phyloP scores from a whole-genome alignment of 257 asterid genomes.

The Pogostemon cablin region DNA sequence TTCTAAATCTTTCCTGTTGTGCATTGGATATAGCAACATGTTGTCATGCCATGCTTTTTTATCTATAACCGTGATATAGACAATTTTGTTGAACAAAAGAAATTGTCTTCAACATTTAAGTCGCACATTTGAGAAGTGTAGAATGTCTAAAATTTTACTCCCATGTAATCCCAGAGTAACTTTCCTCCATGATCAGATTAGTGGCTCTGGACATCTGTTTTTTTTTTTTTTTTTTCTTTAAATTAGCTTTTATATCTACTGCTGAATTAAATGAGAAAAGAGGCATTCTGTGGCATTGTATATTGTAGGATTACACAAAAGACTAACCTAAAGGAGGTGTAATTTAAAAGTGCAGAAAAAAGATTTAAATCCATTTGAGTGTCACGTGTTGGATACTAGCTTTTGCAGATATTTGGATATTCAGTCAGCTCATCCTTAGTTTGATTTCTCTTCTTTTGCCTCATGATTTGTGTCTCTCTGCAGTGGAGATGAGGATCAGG shows the following conservation, averaged over 20 bases:
- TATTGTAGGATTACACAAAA: neutral
- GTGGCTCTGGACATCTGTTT: neutral
- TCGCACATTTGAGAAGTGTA: slow-evolving; percentile 21
- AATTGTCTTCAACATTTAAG: neutral
- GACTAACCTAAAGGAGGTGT: slow-evolving; percentile 2
- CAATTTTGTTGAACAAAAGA: slow-evolving; percentile 8
- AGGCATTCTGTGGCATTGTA: neutral
- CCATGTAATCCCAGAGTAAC: neutral
- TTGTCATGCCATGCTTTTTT: slow-evolving; percentile 11
- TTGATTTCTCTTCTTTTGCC: slow-evolving; percentile 22
- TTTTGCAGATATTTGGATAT: slow-evolving; percentile 4
- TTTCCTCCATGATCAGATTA: neutral
- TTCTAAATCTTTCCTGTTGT: neutral
- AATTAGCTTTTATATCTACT: neutral
- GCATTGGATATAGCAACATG: neutral
- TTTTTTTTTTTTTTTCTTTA: slow-evolving; percentile 11
- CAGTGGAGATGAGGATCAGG: slow-evolving; percentile 99
- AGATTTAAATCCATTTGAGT: neutral
- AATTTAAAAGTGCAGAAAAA: neutral
- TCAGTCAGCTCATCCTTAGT: neutral
- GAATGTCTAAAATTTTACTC: slow-evolving; percentile 7
- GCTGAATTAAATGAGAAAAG: neutral
- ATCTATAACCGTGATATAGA: slow-evolving; percentile 1
- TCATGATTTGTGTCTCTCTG: slow-evolving; percentile 26
- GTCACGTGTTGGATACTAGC: slow-evolving; percentile 13